Base-by-base conservation (phyloP, 2,329 filamentous ascomycete species). In the Penicillium palitans region DNA sequence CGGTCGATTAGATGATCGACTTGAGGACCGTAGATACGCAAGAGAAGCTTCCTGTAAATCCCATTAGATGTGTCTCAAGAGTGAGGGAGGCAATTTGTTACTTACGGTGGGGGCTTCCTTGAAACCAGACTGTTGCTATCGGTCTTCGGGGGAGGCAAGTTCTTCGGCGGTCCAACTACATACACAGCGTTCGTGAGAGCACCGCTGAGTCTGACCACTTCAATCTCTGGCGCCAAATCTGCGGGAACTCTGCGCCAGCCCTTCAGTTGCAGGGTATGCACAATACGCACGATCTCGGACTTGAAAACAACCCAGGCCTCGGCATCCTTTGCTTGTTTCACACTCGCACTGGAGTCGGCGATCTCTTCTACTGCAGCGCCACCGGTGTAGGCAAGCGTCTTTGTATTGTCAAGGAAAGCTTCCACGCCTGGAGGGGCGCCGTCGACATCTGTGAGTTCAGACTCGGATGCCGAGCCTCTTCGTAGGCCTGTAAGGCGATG, bases 181-280 rank as follows among this genome's bases (percentile, higher is more conserved):
- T 98, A 99, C 37, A 99, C 93, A 12, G 93, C 92, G 72, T 99
- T 99, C 21, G 95, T 99, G 65, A 99, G 78, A 9, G 95, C 95
- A 60, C 95, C 95, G 72, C 93, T 97, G 41, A 83, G 72, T 40
- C 80, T 72, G 39, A 79, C 68, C 58, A 81, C 74, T 55, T 80
- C 72, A 52, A 81, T 72, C 49, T 81, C 76, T 54, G 66, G 63
- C 40, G 76, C 72, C 40, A 68, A 55, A 29, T 79, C 76, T 68
- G 81, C 72, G 0, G 91, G 84, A 0, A 99, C 86, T 59, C 87
- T 87, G 53, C 93, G 86, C 95, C 95, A 99, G 10, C 93, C 91
- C 73, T 96, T 96, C 33, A 98, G 83, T 53, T 87, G 87, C 52
- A 99, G 80, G 0, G 95, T 99, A 74, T 98, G 95, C 0, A 91